Evolutionary conservation across 352 stramenopile species (phyloP).

Genomic region (Pythium oligandrum): DNA sequence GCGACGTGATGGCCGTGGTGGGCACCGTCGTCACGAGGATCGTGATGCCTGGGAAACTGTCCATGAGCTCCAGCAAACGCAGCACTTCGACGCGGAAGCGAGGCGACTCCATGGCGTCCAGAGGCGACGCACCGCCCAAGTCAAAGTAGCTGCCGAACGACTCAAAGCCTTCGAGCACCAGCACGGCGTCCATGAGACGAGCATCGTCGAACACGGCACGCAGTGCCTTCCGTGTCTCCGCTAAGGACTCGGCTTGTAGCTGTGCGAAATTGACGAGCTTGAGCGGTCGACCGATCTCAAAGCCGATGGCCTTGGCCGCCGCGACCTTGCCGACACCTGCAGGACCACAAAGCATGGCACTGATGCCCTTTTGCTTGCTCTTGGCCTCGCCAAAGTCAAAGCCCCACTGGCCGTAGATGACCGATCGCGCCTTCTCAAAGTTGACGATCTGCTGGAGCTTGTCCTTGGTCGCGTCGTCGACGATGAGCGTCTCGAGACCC

Average conservation of each 20-base stretch:
- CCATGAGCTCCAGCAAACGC: slow-evolving; percentile 73
- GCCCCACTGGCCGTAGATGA: slow-evolving; percentile 85
- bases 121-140: slow-evolving; percentile 24
- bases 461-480: slow-evolving; percentile 55
- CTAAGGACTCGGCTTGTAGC: slow-evolving; percentile 64
- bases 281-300: slow-evolving; percentile 76
- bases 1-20: slow-evolving; percentile 30
- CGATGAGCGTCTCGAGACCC: slow-evolving; percentile 70
- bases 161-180: slow-evolving; percentile 86
- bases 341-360: slow-evolving; percentile 65
- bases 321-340: slow-evolving; percentile 72
- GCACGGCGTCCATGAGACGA: slow-evolving; percentile 79
- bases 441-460: slow-evolving; percentile 67
- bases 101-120: slow-evolving; percentile 64
- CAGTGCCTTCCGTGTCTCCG: slow-evolving; percentile 72
- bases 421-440: slow-evolving; percentile 80
- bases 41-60: slow-evolving; percentile 72
- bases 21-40: slow-evolving; percentile 75
- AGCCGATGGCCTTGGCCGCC: slow-evolving; percentile 73
- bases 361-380: slow-evolving; percentile 83
- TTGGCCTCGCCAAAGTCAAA: slow-evolving; percentile 80
- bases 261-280: slow-evolving; percentile 82
- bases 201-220: slow-evolving; percentile 84
- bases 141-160: slow-evolving; percentile 78
- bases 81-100: slow-evolving; percentile 71